Conservation (phyloP, 257 asterid genomes). For the Solanum etuberosum region DNA sequence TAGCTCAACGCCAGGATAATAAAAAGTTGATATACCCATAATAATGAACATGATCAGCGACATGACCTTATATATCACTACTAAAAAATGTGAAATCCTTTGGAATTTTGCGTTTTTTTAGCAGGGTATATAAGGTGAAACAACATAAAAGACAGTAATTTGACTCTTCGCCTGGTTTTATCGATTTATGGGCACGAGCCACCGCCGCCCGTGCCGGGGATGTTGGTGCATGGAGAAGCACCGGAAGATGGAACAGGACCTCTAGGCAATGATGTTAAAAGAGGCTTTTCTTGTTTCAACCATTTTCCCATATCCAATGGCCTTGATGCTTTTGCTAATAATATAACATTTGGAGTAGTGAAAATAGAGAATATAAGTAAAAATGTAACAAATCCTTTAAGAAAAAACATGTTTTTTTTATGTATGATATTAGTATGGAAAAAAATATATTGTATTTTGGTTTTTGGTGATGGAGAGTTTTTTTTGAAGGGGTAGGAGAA, state of each 20-base stretch:
- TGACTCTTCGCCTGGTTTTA: background rate
- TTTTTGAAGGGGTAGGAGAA: background rate
- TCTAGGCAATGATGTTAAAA: background rate
- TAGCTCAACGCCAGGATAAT: background rate
- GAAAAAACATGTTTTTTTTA: background rate
- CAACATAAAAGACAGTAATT: background rate
- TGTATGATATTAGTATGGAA: background rate
- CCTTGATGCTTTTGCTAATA: constrained; percentile 1
- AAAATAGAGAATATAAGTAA: background rate
- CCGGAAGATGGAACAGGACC: background rate
- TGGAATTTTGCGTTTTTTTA: background rate
- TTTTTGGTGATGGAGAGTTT: background rate
- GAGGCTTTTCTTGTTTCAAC: background rate
- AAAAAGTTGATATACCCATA: background rate
- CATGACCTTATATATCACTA: background rate
- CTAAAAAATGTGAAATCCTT: background rate
- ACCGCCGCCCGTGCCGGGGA: background rate
- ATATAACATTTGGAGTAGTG: background rate
- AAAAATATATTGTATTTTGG: background rate
- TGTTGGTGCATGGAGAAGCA: constrained; percentile 8
- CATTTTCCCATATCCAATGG: background rate
- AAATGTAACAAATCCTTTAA: background rate
- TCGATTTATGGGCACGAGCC: background rate
- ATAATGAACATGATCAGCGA: background rate
- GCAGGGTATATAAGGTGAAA: background rate